Evolutionary conservation across 371 early-diverging fungal genomes (phyloP), one percentile per base, ranked within the genome.

Genomic region (Batkoa obscura): DNA sequence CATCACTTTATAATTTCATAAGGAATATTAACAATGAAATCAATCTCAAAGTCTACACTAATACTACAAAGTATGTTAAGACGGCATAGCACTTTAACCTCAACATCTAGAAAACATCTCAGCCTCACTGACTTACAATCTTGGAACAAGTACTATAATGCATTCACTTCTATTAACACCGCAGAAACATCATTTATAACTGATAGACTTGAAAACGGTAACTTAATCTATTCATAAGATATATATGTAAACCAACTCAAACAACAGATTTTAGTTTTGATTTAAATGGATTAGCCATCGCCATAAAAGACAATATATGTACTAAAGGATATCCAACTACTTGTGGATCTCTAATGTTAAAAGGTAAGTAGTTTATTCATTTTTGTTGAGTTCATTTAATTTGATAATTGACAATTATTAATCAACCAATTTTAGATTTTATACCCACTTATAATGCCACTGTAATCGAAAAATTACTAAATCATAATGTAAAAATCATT

Each of bases 291-390:
- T 63, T 72, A 3, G 64, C 76, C 0, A 64, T 85, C 33, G 85
- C 75, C 35, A 64, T 83, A 60, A 88, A 88, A 60, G 83, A 79
- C 68, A 84, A 84, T 52, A 69, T 88, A 46, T 79, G 80, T 37
- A 81, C 82, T 0, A 56, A 50, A 2, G 65, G 65, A 15, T 60
- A 79, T 36, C 72, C 77, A 2, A 81, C 83, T 0, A 81, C 81
- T 0, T 86, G 86, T 59, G 75, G 72, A 1, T 86, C 86, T 0
- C 54, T 46, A 12, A 75, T 80, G 68, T 68, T 88, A 1, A 59
- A 72, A 64, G 73, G 82, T 78, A 8, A 15, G 1, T 13, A 30
- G 48, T 47, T 23, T 23, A 23, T 23, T 23, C 23, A 23, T 23
- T 23, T 23, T 23, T 23, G 23, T 23, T 23, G 23, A 23, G 23